phyloP scores from a whole-genome alignment of 1,284 basidiomycete species.

The Ustilago esculenta region DNA sequence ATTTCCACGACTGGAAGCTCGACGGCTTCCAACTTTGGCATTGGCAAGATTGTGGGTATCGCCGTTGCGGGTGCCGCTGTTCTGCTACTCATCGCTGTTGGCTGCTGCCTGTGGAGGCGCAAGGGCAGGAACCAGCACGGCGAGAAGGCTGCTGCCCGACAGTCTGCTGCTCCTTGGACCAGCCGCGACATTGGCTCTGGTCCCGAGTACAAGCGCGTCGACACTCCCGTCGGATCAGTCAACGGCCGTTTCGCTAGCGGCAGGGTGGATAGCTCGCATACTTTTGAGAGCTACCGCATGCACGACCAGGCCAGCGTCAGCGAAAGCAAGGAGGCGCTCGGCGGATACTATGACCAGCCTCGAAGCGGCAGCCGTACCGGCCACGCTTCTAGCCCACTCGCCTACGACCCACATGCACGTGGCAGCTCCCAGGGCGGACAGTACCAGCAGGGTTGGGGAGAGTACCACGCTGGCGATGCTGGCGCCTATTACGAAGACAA shows the following conservation, averaged over 20 bases:
- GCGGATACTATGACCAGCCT: slow-evolving; percentile 56
- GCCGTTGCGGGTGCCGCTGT: slow-evolving; percentile 56
- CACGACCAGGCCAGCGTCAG: slow-evolving; percentile 43
- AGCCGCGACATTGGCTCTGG: slow-evolving; percentile 43
- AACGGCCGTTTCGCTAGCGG: slow-evolving; percentile 33
- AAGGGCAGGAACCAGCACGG: slow-evolving; percentile 27
- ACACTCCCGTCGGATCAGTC: slow-evolving; percentile 52
- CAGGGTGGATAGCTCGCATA: slow-evolving; percentile 41
- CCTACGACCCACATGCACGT: slow-evolving; percentile 28
- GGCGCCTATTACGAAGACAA: slow-evolving; percentile 59
- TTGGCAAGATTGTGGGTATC: slow-evolving; percentile 59
- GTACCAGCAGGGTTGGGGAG: slow-evolving; percentile 59
- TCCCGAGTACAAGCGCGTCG: slow-evolving; percentile 60
- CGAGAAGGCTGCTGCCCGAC: slow-evolving; percentile 30
- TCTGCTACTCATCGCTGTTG: slow-evolving; percentile 45
- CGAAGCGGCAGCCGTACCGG: slow-evolving; percentile 35
- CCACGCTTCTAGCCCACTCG: slow-evolving; percentile 36
- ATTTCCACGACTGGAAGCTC: slow-evolving; percentile 15
- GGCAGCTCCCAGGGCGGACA: slow-evolving; percentile 14
- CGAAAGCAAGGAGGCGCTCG: slow-evolving; percentile 48
- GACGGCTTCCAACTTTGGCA: slow-evolving; percentile 39
- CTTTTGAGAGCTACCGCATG: slow-evolving; percentile 62
- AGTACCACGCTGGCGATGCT: slow-evolving; percentile 58
- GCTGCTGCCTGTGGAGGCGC: slow-evolving; percentile 55
- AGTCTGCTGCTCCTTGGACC: slow-evolving; percentile 40